Evolutionary conservation across 2,329 filamentous ascomycete species (phyloP), one percentile per base, ranked within the genome.

Genomic region (Talaromyces sp.): DNA sequence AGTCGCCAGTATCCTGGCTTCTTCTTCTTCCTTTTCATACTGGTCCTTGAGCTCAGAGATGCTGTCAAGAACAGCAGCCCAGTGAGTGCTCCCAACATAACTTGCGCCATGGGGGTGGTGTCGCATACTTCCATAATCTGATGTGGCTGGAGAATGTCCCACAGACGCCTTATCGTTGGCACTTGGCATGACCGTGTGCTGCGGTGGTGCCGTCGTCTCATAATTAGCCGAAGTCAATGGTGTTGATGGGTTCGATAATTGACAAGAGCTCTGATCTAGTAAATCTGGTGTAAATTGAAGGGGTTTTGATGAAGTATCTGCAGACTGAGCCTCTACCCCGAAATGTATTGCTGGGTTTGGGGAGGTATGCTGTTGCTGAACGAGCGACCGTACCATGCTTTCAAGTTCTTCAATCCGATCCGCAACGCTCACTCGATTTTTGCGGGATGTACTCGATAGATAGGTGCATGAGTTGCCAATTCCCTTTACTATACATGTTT

Each of bases 31-130:
- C n/a, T n/a, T 27, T n/a, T 42, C 39, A 20, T 42, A 42, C n/a
- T 66, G 56, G 17, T 63, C 60, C 44, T 67, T 67, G 3, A 66
- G 35, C 35, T 62, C 63, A 16, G 55, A 52, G 27, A 69, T 65
- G 11, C 57, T 58, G 2, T 65, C 60, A 8, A 68, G 41, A 36
- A 70, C 67, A 10, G 63, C 56, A 20, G 55, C 61, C 66, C 65
- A 67, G 35, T 70, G 68, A n/a, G 58, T 58, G n/a, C 56, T 54
- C 14, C 54, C 58, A 9, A 69, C 55, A 37, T 69, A 70, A 29
- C 47, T 47, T 13, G 55, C 40, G 39, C 60, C 64, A 4, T 56
- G 59, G 4, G 32, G 50, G 39, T 56, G 60, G 35, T 60, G 54
- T 20, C 51, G 43, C 54, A 66, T 58, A 22, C 57, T 62, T 1